Percentiles rank a stretch among this genome's conserved stretches.
Evolutionary conservation across 2,329 filamentous ascomycete species (phyloP).

Genomic region (Stemphylium vesicarium): DNA sequence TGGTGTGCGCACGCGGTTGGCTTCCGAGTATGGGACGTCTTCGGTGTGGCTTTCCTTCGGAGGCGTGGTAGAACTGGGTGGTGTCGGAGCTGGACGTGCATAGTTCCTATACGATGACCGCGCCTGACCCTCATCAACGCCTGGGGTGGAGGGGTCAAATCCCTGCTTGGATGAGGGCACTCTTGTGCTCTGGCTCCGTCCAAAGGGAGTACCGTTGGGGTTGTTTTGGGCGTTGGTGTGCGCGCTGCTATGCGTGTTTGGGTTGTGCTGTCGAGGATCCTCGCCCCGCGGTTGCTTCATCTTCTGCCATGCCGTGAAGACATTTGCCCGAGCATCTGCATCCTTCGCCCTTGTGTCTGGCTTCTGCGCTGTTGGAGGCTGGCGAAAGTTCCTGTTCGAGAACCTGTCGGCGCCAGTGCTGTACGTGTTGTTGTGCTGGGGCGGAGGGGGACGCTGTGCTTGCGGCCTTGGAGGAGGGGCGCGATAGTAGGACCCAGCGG

Average conservation of each 20-base stretch:
- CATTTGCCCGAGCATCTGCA: slow-evolving; percentile 51
- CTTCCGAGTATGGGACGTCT: slow-evolving; percentile 52
- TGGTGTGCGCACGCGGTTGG: slow-evolving; percentile 58
- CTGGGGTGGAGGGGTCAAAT: slow-evolving; percentile 64
- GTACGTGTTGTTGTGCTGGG: slow-evolving; percentile 37
- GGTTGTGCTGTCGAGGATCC: slow-evolving; percentile 33
- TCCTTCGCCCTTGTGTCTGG: slow-evolving; percentile 43
- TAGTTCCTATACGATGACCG: slow-evolving; percentile 56
- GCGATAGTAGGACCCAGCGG: slow-evolving; percentile 43
- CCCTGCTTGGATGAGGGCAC: slow-evolving; percentile 61
- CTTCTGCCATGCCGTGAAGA: slow-evolving; percentile 58
- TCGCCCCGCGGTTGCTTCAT: slow-evolving; percentile 51
- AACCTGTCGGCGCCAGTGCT: slow-evolving; percentile 54
- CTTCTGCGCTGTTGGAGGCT: slow-evolving; percentile 44
- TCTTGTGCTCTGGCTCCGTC: slow-evolving; percentile 48
- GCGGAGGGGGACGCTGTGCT: slow-evolving; percentile 33
- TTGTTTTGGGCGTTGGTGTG: slow-evolving; percentile 29
- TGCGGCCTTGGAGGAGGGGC: slow-evolving; percentile 38
- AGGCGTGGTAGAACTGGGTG: slow-evolving; percentile 27
- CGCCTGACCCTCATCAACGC: slow-evolving; percentile 66
- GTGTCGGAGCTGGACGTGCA: slow-evolving; percentile 42
- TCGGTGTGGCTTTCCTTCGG: slow-evolving; percentile 30
- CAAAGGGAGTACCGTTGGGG: slow-evolving; percentile 47
- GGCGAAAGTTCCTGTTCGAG: slow-evolving; percentile 50
- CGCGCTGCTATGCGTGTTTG: slow-evolving; percentile 13